Percentiles rank a stretch among this genome's conserved stretches.
Conservation (phyloP, 2,329 filamentous ascomycete genomes). For the Fusarium napiforme region DNA sequence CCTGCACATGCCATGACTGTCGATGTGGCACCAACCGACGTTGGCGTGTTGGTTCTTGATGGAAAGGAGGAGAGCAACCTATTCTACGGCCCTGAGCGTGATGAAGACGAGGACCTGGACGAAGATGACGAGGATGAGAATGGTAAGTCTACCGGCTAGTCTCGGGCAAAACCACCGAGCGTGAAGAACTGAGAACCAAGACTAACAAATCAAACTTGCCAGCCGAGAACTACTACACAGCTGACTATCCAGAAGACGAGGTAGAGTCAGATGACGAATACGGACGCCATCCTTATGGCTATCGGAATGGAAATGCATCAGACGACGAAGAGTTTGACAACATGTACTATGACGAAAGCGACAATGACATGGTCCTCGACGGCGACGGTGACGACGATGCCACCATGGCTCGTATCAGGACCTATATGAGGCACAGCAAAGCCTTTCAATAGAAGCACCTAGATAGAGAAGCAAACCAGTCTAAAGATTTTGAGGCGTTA, state of each 20-base stretch:
- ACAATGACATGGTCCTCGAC: conserved; percentile 53
- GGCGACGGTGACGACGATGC: conserved; percentile 50
- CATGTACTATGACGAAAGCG: conserved; percentile 51
- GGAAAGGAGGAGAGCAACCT: conserved; percentile 67
- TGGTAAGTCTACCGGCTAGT: conserved; percentile 54
- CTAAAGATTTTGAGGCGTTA: conserved; percentile 32
- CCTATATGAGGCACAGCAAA: conserved; percentile 51
- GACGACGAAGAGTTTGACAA: conserved; percentile 66
- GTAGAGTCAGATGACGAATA: conserved; percentile 71
- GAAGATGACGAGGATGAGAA: conserved; percentile 75
- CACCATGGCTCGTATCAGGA: conserved; percentile 53
- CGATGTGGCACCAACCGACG: conserved; percentile 59
- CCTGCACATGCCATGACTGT: conserved; percentile 62
- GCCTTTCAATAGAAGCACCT: conserved; percentile 40
- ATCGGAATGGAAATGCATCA: conserved; percentile 63
- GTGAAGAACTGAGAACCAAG: background rate
- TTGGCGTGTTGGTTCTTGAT: conserved; percentile 68
- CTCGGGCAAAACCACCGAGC: background rate
- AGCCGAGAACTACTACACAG: conserved; percentile 83
- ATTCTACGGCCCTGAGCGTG: conserved; percentile 69
- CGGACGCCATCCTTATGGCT: conserved; percentile 65
- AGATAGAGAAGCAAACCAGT: background rate
- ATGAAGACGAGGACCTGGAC: conserved; percentile 69
- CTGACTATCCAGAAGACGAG: conserved; percentile 85
- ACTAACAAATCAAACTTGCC: conserved; percentile 27